These are phyloP conservation scores for Leavenworthia alabamica DNA, from an alignment of 345 rosid species.

Conservation along the genomic window DNA sequence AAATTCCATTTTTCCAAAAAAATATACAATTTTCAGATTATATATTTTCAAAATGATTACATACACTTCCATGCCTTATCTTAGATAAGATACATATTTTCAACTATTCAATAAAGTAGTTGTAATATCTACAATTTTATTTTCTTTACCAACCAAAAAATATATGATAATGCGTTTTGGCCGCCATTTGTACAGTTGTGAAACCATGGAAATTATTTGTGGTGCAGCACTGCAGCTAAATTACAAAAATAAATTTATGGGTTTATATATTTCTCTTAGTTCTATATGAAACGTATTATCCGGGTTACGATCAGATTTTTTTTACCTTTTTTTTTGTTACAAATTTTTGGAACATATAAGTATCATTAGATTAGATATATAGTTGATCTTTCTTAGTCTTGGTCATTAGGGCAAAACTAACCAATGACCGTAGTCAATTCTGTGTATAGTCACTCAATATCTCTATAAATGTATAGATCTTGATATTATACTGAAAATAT, in stretches of 20 bases:
- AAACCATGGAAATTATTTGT: constrained; percentile 12
- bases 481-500: not conserved
- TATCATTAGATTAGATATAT: not conserved
- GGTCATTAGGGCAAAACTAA: not conserved
- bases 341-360: not conserved
- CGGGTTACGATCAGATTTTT: not conserved
- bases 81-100: constrained; percentile 8
- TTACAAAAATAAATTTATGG: constrained; percentile 1
- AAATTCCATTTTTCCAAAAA: not conserved
- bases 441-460: not conserved
- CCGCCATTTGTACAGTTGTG: constrained; percentile 24
- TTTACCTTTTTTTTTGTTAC: not conserved
- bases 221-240: constrained; percentile 25
- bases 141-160: not conserved
- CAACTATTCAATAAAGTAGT: not conserved
- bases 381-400: not conserved
- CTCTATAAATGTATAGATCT: not conserved
- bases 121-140: not conserved
- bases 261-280: not conserved
- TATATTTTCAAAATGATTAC: not conserved
- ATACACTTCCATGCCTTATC: not conserved
- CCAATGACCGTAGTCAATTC: not conserved
- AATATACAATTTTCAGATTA: not conserved
- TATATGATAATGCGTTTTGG: constrained; percentile 10
- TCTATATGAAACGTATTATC: constrained; percentile 1